Conservation (phyloP, 257 asterid genomes). For the Forsythia viridissima region DNA sequence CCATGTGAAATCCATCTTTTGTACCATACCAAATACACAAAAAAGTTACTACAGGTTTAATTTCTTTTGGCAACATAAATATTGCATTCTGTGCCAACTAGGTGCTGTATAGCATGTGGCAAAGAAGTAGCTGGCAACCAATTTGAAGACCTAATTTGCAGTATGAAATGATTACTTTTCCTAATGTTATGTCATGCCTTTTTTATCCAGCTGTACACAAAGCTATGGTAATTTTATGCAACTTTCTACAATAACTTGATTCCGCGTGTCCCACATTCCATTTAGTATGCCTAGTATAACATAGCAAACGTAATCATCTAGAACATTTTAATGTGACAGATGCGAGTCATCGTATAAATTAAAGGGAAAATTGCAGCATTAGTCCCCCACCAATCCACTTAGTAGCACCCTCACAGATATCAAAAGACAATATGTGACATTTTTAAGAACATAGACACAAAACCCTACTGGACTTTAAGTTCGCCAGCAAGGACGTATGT, state of each 20-base stretch:
- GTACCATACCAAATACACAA: neutral
- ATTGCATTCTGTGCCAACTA: neutral
- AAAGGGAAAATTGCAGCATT: neutral
- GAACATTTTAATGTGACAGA: neutral
- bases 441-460: neutral
- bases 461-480: neutral
- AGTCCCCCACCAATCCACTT: too few relatives aligned
- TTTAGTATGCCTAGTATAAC: too few relatives aligned
- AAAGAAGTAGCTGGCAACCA: neutral
- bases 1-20: neutral
- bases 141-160: neutral
- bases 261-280: neutral
- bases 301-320: neutral
- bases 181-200: neutral
- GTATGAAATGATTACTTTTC: neutral
- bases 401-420: neutral
- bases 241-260: neutral
- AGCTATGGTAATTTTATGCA: neutral
- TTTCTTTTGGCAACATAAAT: slow-evolving; percentile 10
- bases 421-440: neutral
- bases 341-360: neutral
- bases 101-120: neutral
- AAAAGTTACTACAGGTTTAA: neutral
- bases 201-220: neutral
- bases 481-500: neutral